These are phyloP conservation scores for Hebeloma cylindrosporum DNA, from an alignment of 768 basidiomycete species.

Conservation along the genomic window DNA sequence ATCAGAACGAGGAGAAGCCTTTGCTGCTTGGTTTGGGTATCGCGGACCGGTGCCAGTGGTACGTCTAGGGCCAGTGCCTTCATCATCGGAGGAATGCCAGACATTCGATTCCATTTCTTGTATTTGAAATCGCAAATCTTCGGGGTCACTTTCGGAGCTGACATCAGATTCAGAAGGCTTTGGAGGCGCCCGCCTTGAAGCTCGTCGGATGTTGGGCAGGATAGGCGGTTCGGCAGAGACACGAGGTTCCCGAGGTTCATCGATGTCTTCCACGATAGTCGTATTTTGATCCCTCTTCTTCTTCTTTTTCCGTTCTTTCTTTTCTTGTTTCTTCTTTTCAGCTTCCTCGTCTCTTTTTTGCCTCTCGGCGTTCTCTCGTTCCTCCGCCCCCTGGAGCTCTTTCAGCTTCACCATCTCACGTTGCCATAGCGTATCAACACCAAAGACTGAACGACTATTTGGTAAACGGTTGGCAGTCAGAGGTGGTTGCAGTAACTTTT, in stretches of 20 bases:
- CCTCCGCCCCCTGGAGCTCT: conserved; percentile 72
- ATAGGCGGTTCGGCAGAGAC: conserved; percentile 32
- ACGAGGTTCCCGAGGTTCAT: conserved; percentile 11
- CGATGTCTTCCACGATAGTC: conserved; percentile 17
- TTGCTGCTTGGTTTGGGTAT: conserved; percentile 37
- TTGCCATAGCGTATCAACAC: conserved; percentile 92
- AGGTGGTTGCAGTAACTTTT: conserved; percentile 30
- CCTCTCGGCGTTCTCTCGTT: conserved; percentile 52
- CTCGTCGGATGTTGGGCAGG: conserved; percentile 44
- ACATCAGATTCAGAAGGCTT: conserved; percentile 44
- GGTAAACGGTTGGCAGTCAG: conserved; percentile 19
- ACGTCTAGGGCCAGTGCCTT: conserved; percentile 49
- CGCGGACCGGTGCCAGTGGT: conserved; percentile 60
- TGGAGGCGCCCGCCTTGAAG: conserved; percentile 38
- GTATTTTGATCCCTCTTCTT: conserved; percentile 23
- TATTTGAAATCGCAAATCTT: conserved; percentile 11
- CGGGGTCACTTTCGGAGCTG: conserved; percentile 49
- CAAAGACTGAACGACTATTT: conserved; percentile 78
- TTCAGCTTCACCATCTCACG: conserved; percentile 80
- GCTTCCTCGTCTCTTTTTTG: conserved; percentile 46
- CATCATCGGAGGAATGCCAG: conserved; percentile 69
- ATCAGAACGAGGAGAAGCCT: conserved; percentile 25
- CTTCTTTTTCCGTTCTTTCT: conserved; percentile 52
- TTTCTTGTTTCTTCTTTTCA: conserved; percentile 43
- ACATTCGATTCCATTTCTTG: conserved; percentile 32